Base-by-base conservation (phyloP, 176 grass and related monocot genomes). In the Melocanna baccifera region DNA sequence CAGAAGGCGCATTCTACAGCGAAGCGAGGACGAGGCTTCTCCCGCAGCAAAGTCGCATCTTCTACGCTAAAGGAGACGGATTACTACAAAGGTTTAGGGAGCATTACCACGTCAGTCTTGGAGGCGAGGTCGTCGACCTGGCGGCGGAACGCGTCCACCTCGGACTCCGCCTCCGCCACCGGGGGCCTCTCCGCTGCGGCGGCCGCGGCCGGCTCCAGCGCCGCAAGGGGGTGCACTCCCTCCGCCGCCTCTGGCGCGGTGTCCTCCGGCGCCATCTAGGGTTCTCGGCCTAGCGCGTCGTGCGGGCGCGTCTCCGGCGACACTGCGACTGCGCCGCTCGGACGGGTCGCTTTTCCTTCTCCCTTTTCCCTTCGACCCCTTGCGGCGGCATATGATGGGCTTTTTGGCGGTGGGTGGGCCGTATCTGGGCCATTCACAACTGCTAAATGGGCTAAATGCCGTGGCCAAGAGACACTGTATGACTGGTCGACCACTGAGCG, bases 61-160 rank as follows among this genome's bases (percentile, higher is more conserved):
- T 34, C 1, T 9, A 32, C 16, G 47, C 47, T 26, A 0, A 48
- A 36, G 57, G 9, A 34, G 47, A 25, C 30, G 23, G 26, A 15
- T 26, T 69, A 12, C 4, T 11, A 53, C 20, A 6, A 13, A 71
- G 29, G 15, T 18, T 18, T 0, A 71, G 34, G 61, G 77, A 29
- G 40, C 20, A 32, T 78, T 77, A 92, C 91, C 84, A 77, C 57
- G 67, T 92, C 91, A 22, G 87, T 81, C 87, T 85, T 87, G 72
- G 59, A 90, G 71, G 77, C 53, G 41, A 92, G 76, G 40, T 81
- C 58, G 61, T 90, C 85, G 67, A 87, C 68, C 87, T 81, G 84
- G 53, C 71, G 77, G 66, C 77, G 76, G 81, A 90, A 90, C 58
- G 57, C 41, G 13, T 90, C 87, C 50, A 72, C 87, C 58, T 69